phyloP scores from a whole-genome alignment of 179 eudicot species.

The Carnegiea gigantea region DNA sequence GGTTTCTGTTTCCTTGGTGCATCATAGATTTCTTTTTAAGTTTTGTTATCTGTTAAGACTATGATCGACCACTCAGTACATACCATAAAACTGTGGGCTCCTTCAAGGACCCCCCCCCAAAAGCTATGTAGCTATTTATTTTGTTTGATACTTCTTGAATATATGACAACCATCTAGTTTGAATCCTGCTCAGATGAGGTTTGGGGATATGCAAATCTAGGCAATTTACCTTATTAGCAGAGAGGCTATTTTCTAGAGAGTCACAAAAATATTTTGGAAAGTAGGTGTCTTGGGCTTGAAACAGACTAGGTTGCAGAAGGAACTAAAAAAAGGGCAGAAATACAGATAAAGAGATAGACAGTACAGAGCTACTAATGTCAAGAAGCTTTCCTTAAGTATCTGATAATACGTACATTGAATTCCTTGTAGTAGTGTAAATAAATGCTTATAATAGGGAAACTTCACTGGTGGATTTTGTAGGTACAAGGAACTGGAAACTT shows the following conservation, averaged over 20 bases:
- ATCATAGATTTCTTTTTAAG: not conserved
- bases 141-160: not conserved
- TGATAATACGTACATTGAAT: not conserved
- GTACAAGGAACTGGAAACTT: slow-evolving; percentile 45
- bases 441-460: not conserved
- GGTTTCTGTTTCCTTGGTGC: not conserved
- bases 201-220: not conserved
- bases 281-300: not conserved
- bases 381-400: not conserved
- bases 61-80: not conserved
- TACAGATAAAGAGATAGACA: not conserved
- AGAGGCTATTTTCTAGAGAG: not conserved
- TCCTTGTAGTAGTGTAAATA: not conserved
- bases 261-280: not conserved
- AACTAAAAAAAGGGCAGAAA: not conserved
- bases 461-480: slow-evolving; percentile 20
- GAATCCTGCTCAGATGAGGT: not conserved
- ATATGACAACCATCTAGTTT: not conserved
- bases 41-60: not conserved
- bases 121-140: not conserved
- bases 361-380: not conserved
- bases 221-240: not conserved
- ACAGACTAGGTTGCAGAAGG: not conserved
- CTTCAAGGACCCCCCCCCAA: not conserved
- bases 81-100: not conserved